Evolutionary conservation across 495 filamentous ascomycete genomes (phyloP).

Genomic region (Penicillium nucicola): DNA sequence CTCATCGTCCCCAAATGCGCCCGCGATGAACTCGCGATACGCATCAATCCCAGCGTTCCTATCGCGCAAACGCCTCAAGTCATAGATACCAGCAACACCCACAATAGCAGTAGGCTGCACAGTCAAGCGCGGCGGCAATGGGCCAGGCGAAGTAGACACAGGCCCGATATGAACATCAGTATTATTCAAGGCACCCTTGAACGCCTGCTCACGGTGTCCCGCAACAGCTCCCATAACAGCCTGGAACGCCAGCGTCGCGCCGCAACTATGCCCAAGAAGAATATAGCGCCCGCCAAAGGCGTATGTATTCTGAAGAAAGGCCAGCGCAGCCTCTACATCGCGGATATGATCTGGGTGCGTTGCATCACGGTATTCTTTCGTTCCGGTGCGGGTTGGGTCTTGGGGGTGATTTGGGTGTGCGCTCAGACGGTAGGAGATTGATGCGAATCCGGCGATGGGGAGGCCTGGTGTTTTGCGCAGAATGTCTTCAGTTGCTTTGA

Average conservation of each 20-base stretch:
- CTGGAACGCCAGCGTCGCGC: constrained; percentile 72
- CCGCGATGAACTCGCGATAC: constrained; percentile 58
- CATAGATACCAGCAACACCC: constrained; percentile 65
- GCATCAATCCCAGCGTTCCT: constrained; percentile 39
- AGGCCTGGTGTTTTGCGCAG: constrained; percentile 32
- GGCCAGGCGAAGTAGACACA: constrained; percentile 16
- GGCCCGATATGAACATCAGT: constrained; percentile 2
- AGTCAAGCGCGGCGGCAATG: constrained; percentile 17
- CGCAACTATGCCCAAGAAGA: constrained; percentile 74
- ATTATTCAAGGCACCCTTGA: constrained; percentile 4
- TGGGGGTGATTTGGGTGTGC: constrained; percentile 62
- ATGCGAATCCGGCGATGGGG: constrained; percentile 61
- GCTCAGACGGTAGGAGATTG: constrained; percentile 77
- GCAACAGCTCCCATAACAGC: constrained; percentile 47
- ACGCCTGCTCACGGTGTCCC: constrained; percentile 19
- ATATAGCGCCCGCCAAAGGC: constrained; percentile 52
- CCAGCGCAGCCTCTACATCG: constrained; percentile 63
- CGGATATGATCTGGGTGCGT: constrained; percentile 71
- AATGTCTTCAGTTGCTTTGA: constrained; percentile 43
- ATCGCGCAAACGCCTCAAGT: constrained; percentile 53
- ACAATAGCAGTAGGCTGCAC: constrained; percentile 49
- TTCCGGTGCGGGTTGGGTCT: constrained; percentile 34
- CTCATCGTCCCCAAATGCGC: constrained; percentile 60
- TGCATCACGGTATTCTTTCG: constrained; percentile 42
- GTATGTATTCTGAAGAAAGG: constrained; percentile 56